These are phyloP conservation scores for Quercus gilva DNA, from an alignment of 306 rosid species.

Conservation along the genomic window DNA sequence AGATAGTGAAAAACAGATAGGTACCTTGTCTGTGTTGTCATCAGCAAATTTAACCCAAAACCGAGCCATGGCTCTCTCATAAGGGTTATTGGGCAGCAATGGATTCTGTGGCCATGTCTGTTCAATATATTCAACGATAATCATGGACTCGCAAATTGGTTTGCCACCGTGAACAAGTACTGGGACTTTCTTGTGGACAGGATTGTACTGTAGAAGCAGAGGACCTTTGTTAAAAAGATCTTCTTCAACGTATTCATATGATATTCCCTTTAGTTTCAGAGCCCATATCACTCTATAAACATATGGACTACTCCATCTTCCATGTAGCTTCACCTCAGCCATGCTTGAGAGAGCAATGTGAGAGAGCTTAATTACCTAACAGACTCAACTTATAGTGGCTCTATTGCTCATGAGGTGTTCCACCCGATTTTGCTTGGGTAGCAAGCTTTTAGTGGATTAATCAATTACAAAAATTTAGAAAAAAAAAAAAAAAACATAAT, in stretches of 20 bases:
- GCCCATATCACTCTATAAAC: constrained; percentile 51
- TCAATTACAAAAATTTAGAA: no score
- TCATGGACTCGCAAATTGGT: constrained; percentile 46
- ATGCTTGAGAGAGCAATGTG: neutral
- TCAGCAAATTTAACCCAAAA: constrained; percentile 47
- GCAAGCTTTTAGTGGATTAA: no score
- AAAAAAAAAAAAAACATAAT: no score
- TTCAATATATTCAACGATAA: constrained; percentile 52
- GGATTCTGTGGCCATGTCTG: constrained; percentile 45
- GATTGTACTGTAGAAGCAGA: constrained; percentile 46
- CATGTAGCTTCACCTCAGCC: constrained; percentile 38
- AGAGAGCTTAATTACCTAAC: constrained; percentile 18
- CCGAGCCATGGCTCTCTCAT: constrained; percentile 39
- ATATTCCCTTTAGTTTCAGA: constrained; percentile 44
- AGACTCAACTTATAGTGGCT: neutral
- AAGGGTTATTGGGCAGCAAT: constrained; percentile 39
- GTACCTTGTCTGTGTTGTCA: constrained; percentile 24
- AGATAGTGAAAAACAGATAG: no score
- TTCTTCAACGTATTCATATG: constrained; percentile 50
- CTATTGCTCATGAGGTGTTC: no score
- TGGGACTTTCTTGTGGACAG: constrained; percentile 45
- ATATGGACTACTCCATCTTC: constrained; percentile 47
- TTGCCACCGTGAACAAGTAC: constrained; percentile 52
- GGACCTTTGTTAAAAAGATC: constrained; percentile 41
- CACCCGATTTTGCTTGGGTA: no score